Base-by-base conservation (phyloP, 2,329 filamentous ascomycete genomes). In the Neonectria neomacrospora region DNA sequence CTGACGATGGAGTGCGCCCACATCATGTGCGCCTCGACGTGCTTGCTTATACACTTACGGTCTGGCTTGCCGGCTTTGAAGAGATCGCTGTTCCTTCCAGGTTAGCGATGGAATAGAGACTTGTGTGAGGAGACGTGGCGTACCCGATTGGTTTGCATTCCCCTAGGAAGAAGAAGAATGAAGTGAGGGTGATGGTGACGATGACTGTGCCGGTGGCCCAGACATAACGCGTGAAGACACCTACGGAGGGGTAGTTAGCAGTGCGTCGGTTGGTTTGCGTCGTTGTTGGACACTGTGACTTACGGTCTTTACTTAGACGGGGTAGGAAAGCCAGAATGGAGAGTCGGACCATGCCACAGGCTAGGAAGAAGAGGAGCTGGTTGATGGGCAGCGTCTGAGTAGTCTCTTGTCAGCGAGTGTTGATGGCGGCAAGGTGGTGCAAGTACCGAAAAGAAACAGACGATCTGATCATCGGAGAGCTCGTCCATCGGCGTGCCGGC, bases 1-100 rank as follows among this genome's bases (percentile, higher is more conserved):
- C 75, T 73, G n/a, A 74, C 55, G 34, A 70, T 59, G n/a, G 72
- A 72, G 53, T 79, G 76, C 1, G 71, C 68, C 45, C 73, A 70
- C 74, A 80, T 76, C 71, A 80, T 76, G n/a, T 63, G 58, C 8
- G 63, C 61, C 16, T 73, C 56, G 7, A 52, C 63, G 6, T 64
- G 22, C 5, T 65, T 69, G 12, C 63, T 61, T 3, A 71, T 55
- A 12, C 71, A 73, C 9, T 71, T 37, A 6, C 62, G 58, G 41
- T 61, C 23, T 34, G 62, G 53, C 28, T 61, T 61, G n/a, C 20
- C 18, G 16, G 54, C 47, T 26, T 54, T 9, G 20, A 64, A 73
- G 6, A 73, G 64, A 53, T 73, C 71, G 16, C 71, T 72, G 10
- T 11, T 12, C 54, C 54, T 9, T 44, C 23, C 6, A 10, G 2